Percentiles rank a stretch among this genome's conserved stretches.
Evolutionary conservation across 768 basidiomycete genomes (phyloP).

Genomic region (Lanmaoa pseudosensibilis): DNA sequence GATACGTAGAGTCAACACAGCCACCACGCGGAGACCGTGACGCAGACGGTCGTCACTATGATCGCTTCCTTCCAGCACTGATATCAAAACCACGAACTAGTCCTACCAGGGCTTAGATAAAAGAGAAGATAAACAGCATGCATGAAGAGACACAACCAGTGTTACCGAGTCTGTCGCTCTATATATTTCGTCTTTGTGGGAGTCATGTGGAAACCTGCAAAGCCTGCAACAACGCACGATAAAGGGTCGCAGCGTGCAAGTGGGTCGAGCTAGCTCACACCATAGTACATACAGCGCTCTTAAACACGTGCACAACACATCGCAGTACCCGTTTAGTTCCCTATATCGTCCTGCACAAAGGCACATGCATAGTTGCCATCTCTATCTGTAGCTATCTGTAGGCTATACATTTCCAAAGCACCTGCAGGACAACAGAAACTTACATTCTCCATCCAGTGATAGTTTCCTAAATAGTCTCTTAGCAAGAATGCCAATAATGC

Average conservation of each 20-base stretch:
- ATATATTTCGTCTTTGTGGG: too few species aligned
- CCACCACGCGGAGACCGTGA: constrained; percentile 17
- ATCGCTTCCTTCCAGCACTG: not conserved
- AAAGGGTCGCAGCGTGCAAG: too few species aligned
- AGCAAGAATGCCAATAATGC: not conserved
- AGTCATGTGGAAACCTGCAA: too few species aligned
- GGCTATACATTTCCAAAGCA: too few species aligned
- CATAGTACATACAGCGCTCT: too few species aligned
- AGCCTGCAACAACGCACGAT: not conserved
- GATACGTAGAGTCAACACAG: constrained; percentile 18
- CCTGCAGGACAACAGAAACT: too few species aligned
- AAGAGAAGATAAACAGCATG: too few species aligned
- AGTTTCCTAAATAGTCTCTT: not conserved
- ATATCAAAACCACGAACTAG: not conserved
- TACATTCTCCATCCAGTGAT: too few species aligned
- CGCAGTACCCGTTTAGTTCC: too few species aligned
- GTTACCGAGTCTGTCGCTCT: too few species aligned
- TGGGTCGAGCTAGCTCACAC: not conserved
- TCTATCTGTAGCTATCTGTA: not conserved
- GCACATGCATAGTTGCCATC: not conserved
- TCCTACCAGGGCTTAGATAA: not conserved
- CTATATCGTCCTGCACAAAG: too few species aligned
- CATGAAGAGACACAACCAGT: too few species aligned
- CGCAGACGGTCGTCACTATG: not conserved
- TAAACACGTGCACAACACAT: not conserved